A percentile compares a stretch with the other conserved stretches of the same genome.
Evolutionary conservation across 106 monocot species (phyloP).

Genomic region (Hemerocallis citrina): DNA sequence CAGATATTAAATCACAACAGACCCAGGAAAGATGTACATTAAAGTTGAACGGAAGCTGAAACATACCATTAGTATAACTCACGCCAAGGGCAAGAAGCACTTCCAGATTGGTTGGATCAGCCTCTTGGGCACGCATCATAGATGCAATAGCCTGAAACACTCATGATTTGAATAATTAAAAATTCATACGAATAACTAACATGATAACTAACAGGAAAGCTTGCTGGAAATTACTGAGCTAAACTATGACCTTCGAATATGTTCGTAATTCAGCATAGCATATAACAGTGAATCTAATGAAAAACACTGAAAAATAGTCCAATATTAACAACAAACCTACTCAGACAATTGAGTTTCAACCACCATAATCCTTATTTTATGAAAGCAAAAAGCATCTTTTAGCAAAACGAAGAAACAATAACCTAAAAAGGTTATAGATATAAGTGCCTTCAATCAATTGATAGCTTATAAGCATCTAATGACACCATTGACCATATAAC

Average conservation of each 20-base stretch:
- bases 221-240: neutral
- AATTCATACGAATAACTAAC: too few relatives aligned
- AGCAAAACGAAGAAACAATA: too few relatives aligned
- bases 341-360: neutral
- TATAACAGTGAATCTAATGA: neutral
- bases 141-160: constrained; percentile 86
- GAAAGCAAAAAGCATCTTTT: too few relatives aligned
- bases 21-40: too few relatives aligned
- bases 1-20: too few relatives aligned
- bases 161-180: neutral
- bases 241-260: neutral
- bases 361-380: neutral
- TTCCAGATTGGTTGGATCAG: constrained; percentile 86
- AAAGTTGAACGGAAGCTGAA: neutral
- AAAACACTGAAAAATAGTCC: too few relatives aligned
- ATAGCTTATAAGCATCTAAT: too few relatives aligned
- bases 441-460: too few relatives aligned
- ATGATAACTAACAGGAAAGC: neutral
- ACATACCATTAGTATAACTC: constrained; percentile 94
- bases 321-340: neutral
- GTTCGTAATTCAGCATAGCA: neutral
- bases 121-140: constrained; percentile 95
- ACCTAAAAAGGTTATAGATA: too few relatives aligned
- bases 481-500: too few relatives aligned
- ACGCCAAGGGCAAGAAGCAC: constrained; percentile 97